Conservation (phyloP, 768 basidiomycete genomes). For the Mycena galericulata region DNA sequence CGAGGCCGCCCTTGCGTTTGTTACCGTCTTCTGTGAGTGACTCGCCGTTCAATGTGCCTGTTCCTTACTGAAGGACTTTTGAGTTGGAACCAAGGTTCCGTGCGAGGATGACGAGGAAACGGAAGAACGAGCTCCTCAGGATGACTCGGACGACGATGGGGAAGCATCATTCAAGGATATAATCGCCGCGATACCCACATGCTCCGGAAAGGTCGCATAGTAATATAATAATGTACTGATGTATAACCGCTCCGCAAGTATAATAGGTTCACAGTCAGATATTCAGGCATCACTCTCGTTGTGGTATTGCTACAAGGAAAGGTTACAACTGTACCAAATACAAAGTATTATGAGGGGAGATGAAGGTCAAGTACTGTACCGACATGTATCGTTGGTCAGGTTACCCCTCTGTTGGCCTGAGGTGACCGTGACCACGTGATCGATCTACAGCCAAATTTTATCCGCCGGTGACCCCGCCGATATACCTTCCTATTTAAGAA, state of each 20-base stretch:
- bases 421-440: too few relatives aligned
- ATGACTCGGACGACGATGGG: conserved; percentile 13
- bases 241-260: too few relatives aligned
- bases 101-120: not conserved
- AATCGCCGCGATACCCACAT: conserved; percentile 24
- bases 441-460: too few relatives aligned
- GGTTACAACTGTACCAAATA: not conserved
- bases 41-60: not conserved
- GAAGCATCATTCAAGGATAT: conserved; percentile 21
- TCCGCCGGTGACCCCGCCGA: too few relatives aligned
- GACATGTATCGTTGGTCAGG: too few relatives aligned
- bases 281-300: not conserved
- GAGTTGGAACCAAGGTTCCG: conserved; percentile 21
- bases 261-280: too few relatives aligned
- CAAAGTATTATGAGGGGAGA: too few relatives aligned
- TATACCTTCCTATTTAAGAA: too few relatives aligned
- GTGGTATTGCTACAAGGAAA: not conserved
- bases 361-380: not conserved
- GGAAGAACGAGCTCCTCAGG: not conserved
- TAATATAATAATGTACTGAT: too few relatives aligned
- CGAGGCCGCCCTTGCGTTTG: conserved; percentile 12
- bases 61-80: not conserved
- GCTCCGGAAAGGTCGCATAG: not conserved
- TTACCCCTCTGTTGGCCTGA: too few relatives aligned
- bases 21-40: conserved; percentile 29